A percentile compares a stretch with the other conserved stretches of the same genome.
phyloP scores from a whole-genome alignment of 2,329 filamentous ascomycete genomes.

The Fusarium beomiforme region DNA sequence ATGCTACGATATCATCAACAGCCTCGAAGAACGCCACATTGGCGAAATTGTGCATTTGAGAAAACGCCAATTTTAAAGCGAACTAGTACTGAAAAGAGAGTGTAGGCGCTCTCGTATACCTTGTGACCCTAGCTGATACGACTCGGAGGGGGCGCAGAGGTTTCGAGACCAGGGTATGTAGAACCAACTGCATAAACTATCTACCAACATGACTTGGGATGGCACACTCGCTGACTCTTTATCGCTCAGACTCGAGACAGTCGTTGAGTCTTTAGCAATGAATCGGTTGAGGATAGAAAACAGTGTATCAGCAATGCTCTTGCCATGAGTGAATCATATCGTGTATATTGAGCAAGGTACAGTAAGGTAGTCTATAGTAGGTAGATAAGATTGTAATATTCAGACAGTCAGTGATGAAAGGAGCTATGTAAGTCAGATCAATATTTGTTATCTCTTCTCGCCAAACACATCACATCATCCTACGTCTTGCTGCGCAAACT shows the following conservation, averaged over 20 bases:
- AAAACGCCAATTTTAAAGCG: background rate
- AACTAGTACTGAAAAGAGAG: background rate
- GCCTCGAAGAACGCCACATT: background rate
- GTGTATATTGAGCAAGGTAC: background rate
- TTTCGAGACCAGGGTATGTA: slow-evolving; percentile 20
- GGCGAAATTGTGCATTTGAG: background rate
- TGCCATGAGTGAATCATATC: background rate
- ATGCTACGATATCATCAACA: background rate
- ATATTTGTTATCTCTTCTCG: background rate
- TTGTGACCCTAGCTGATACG: slow-evolving; percentile 8
- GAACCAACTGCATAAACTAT: slow-evolving; percentile 17
- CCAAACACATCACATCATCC: background rate
- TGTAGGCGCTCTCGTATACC: slow-evolving; percentile 2
- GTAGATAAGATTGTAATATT: background rate
- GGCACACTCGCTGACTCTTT: background rate
- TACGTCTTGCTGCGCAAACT: background rate
- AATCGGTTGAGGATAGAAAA: background rate
- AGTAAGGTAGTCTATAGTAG: no score
- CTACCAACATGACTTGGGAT: background rate
- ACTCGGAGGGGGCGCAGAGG: slow-evolving; percentile 24
- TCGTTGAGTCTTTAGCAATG: background rate
- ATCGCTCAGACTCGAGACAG: background rate
- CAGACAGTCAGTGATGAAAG: slow-evolving; percentile 6
- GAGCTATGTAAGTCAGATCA: background rate
- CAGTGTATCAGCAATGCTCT: background rate